These are phyloP conservation scores for Pseudoturritis turrita DNA, from an alignment of 345 rosid species.

Conservation along the genomic window DNA sequence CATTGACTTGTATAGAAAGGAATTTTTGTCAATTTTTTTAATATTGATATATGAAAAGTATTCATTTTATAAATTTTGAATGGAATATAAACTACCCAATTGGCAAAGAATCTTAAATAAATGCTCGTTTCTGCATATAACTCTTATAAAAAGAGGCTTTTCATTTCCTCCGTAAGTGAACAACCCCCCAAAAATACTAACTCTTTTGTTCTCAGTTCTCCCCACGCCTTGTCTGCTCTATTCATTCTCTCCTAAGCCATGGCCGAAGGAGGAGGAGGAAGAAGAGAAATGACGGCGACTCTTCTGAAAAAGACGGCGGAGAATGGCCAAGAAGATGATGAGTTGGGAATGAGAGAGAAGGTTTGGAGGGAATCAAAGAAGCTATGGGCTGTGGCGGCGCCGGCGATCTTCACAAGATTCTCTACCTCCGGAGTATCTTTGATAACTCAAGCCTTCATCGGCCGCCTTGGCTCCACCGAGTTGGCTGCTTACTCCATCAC, in stretches of 20 bases:
- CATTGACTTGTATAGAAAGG: too few relatives aligned
- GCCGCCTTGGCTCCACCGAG: constrained; percentile 59
- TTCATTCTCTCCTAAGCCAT: not conserved
- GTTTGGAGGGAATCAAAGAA: constrained; percentile 57
- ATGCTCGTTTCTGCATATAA: too few relatives aligned
- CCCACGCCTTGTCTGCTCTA: not conserved
- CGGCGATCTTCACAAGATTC: constrained; percentile 68
- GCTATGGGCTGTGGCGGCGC: constrained; percentile 70
- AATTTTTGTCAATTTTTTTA: not conserved
- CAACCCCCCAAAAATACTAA: not conserved
- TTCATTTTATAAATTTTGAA: not conserved
- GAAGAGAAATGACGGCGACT: constrained; percentile 30
- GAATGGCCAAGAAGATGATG: constrained; percentile 10
- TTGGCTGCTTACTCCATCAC: constrained; percentile 73
- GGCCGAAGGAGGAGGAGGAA: constrained; percentile 31
- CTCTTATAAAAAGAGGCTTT: not conserved
- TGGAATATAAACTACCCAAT: not conserved
- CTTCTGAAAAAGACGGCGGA: constrained; percentile 6
- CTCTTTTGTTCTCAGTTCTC: not conserved
- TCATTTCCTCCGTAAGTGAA: not conserved
- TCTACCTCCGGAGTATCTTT: constrained; percentile 56
- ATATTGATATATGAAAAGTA: not conserved
- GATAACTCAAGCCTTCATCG: constrained; percentile 63
- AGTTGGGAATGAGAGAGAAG: constrained; percentile 31
- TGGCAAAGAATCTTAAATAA: not conserved